Evolutionary conservation across 2,329 filamentous ascomycete genomes (phyloP), one percentile per base, ranked within the genome.

Genomic region (Neofusicoccum laricinum): DNA sequence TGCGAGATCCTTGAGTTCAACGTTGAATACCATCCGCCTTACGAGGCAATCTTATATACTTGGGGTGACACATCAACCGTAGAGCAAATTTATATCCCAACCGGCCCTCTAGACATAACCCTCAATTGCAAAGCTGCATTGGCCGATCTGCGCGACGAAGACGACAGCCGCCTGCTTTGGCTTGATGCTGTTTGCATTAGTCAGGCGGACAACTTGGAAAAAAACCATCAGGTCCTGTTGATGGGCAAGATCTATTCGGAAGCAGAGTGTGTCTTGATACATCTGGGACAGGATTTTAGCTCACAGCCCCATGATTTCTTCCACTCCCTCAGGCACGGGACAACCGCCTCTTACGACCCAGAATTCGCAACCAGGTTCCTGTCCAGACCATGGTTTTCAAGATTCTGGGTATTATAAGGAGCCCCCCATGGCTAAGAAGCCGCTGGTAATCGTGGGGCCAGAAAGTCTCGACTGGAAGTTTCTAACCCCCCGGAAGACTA

Each of bases 11-110:
- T 43, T 15, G 38, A 4, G 2, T 21, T 40, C 61, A 15, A 36
- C 8, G 8, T 64, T 5, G 36, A 58, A n/a, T 21, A 63, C 12
- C 41, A 49, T 15, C 64, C 64, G 2, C 10, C 41, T 8, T 68
- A 68, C 21, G 65, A 62, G 34, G 63, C 66, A 7, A 48, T 69
- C 2, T 68, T 66, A 10, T 69, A 68, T 30, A 64, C 63, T 2
- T 69, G 66, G 67, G 66, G 67, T 2, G 21, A 65, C 43, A 17
- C 43, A 15, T 41, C 53, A 6, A 30, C 43, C 12, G 63, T 17
- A 2, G 36, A 53, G 3, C 55, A 34, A 12, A 66, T 68, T 2
- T 40, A 30, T 1, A 59, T 25, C 4, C 41, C 25, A 15, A n/a
- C n/a, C 1, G 41, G 30, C 6, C 2, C 10, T n/a, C 30, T 59